These are phyloP conservation scores for Auriscalpium vulgare DNA, from an alignment of 768 basidiomycete genomes.

Conservation along the genomic window DNA sequence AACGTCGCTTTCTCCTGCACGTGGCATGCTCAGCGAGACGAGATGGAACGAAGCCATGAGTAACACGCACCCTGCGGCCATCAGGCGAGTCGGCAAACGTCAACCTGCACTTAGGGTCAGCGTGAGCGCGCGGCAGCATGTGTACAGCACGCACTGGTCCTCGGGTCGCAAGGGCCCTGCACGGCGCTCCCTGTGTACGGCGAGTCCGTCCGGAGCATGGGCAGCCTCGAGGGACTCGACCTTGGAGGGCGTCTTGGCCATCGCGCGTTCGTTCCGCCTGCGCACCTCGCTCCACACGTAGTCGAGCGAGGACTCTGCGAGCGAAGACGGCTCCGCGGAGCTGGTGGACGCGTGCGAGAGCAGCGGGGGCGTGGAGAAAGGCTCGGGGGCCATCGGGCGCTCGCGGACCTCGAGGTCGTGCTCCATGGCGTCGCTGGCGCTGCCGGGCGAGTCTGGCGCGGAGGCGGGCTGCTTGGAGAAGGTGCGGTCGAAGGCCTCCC, in stretches of 20 bases:
- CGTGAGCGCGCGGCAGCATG: too few species aligned
- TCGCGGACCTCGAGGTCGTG: conserved; percentile 3
- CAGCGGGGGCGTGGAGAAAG: conserved; percentile 12
- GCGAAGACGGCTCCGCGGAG: conserved; percentile 14
- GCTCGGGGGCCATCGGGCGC: conserved; percentile 17
- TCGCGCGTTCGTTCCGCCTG: conserved; percentile 54
- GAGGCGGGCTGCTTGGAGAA: conserved; percentile 14
- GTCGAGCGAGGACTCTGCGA: conserved; percentile 34
- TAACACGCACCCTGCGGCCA: conserved; percentile 40
- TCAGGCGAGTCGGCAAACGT: conserved; percentile 66
- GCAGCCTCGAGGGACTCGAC: conserved; percentile 53
- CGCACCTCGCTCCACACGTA: conserved; percentile 61
- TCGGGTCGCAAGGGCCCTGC: too few species aligned
- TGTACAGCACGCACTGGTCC: conserved; percentile 23
- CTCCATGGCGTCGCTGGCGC: conserved; percentile 6
- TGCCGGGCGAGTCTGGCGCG: conserved; percentile 5
- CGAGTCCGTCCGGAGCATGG: conserved; percentile 5
- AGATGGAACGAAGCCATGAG: conserved; percentile 7
- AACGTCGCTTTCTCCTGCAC: conserved; percentile 58
- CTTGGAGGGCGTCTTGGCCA: conserved; percentile 63
- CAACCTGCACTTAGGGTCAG: conserved; percentile 33
- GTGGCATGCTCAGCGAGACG: conserved; percentile 13
- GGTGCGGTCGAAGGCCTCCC: conserved; percentile 16
- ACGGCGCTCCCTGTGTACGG: too few species aligned
- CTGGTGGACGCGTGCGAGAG: conserved; percentile 12